Conservation (phyloP, 495 filamentous ascomycete species). For the Talaromyces ruber region DNA sequence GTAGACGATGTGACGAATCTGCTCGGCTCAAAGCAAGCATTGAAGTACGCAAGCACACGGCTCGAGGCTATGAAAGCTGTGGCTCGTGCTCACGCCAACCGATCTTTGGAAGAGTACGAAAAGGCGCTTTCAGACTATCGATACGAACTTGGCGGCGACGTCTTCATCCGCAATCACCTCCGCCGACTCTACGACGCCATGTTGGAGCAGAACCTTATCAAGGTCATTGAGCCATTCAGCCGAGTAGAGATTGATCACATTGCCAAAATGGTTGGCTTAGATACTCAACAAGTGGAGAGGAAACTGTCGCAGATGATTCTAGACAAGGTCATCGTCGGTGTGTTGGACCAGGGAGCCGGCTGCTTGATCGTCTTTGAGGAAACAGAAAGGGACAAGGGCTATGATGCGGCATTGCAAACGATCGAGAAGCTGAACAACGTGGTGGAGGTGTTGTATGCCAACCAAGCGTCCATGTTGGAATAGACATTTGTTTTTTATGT, state of each 20-base stretch:
- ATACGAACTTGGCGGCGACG: constrained; percentile 83
- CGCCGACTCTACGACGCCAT: constrained; percentile 94
- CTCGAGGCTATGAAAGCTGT: constrained; percentile 99
- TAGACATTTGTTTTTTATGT: constrained; percentile 31
- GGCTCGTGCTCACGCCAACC: constrained; percentile 87
- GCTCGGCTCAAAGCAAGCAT: constrained; percentile 87
- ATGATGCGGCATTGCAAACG: constrained; percentile 88
- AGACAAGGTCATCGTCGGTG: constrained; percentile 96
- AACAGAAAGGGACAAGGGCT: constrained; percentile 83
- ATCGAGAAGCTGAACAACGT: constrained; percentile 97
- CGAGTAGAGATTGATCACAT: constrained; percentile 95
- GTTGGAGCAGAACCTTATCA: constrained; percentile 97
- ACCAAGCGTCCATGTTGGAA: constrained; percentile 93
- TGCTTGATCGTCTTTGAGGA: constrained; percentile 97
- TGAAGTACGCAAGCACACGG: constrained; percentile 88
- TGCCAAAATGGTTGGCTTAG: constrained; percentile 92
- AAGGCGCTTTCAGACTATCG: constrained; percentile 80
- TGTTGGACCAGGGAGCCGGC: constrained; percentile 93
- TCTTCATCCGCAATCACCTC: constrained; percentile 92
- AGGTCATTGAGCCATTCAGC: constrained; percentile 97
- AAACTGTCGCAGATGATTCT: constrained; percentile 99
- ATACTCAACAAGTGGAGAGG: constrained; percentile 92
- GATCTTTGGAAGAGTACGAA: constrained; percentile 93
- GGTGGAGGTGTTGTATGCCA: constrained; percentile 93
- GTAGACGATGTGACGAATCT: constrained; percentile 91